These are phyloP conservation scores for Hansfordia pulvinata DNA, from an alignment of 2,329 filamentous ascomycete genomes.

Conservation along the genomic window DNA sequence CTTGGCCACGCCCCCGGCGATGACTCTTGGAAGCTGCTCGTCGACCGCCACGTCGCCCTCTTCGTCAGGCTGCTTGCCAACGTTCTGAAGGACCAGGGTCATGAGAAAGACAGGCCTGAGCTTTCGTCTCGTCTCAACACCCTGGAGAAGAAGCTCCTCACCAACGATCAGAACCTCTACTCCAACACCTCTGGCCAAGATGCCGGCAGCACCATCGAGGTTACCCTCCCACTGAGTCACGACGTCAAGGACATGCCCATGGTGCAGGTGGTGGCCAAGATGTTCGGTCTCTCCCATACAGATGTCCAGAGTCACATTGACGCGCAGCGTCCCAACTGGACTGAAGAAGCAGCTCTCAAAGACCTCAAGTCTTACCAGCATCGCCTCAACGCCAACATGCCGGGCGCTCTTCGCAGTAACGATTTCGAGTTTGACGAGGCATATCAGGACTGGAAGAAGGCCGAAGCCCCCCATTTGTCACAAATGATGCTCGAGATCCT, in stretches of 20 bases:
- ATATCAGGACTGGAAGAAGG: constrained; percentile 81
- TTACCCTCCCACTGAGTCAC: constrained; percentile 70
- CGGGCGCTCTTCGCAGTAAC: constrained; percentile 62
- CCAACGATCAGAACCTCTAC: constrained; percentile 88
- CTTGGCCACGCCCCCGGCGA: constrained; percentile 62
- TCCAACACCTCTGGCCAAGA: constrained; percentile 46
- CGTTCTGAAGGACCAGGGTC: constrained; percentile 71
- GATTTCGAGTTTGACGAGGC: constrained; percentile 87
- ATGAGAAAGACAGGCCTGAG: constrained; percentile 74
- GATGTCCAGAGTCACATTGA: constrained; percentile 84
- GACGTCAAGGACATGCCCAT: constrained; percentile 96
- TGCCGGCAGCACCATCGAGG: constrained; percentile 58
- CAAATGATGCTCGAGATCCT: constrained; percentile 90
- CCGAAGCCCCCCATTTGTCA: constrained; percentile 75
- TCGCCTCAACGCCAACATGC: constrained; percentile 67
- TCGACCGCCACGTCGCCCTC: constrained; percentile 86
- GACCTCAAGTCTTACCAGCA: constrained; percentile 92
- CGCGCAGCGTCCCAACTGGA: constrained; percentile 69
- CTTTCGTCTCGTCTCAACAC: constrained; percentile 65
- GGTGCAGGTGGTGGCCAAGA: constrained; percentile 72
- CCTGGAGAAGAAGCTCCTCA: constrained; percentile 84
- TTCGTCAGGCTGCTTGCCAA: constrained; percentile 79
- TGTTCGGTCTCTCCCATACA: constrained; percentile 69
- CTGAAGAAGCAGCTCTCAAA: constrained; percentile 75
- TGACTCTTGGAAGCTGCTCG: constrained; percentile 80